A percentile compares a stretch with the other conserved stretches of the same genome.
Conservation (phyloP, 1,284 basidiomycete genomes). For the Coriolopsis trogii region DNA sequence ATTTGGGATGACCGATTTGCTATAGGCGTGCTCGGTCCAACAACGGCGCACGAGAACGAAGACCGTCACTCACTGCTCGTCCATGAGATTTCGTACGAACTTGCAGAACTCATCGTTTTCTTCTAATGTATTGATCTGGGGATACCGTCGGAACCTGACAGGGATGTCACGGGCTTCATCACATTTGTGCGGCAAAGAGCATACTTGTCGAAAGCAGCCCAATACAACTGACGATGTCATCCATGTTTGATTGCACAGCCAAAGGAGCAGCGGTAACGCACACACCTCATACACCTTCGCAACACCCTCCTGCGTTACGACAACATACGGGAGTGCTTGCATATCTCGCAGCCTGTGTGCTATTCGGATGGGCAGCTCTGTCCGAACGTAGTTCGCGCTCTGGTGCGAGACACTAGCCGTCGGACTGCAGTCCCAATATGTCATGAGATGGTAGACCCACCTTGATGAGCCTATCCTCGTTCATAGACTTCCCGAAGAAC, state of each 20-base stretch:
- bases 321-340: constrained; percentile 85
- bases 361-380: constrained; percentile 86
- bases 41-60: no score
- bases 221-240: constrained; percentile 65
- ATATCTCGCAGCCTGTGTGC: constrained; percentile 88
- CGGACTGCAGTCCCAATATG: no score
- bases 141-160: constrained; percentile 74
- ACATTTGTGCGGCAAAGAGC: constrained; percentile 12
- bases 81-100: constrained; percentile 66
- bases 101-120: constrained; percentile 84
- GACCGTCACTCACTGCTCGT: constrained; percentile 78
- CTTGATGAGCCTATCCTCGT: constrained; percentile 74
- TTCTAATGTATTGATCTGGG: constrained; percentile 69
- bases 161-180: constrained; percentile 18
- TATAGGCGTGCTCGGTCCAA: no score
- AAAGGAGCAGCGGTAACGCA: no score
- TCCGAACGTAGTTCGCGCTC: constrained; percentile 90
- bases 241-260: no score
- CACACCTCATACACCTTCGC: constrained; percentile 84
- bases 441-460: constrained; percentile 37
- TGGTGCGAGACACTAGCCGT: no score
- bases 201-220: constrained; percentile 83
- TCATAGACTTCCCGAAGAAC: constrained; percentile 80
- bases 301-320: constrained; percentile 86
- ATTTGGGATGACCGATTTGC: constrained; percentile 76